A percentile compares a stretch with the other conserved stretches of the same genome.
phyloP scores from a whole-genome alignment of 139 green algal genomes.

The Chlorella sp. region DNA sequence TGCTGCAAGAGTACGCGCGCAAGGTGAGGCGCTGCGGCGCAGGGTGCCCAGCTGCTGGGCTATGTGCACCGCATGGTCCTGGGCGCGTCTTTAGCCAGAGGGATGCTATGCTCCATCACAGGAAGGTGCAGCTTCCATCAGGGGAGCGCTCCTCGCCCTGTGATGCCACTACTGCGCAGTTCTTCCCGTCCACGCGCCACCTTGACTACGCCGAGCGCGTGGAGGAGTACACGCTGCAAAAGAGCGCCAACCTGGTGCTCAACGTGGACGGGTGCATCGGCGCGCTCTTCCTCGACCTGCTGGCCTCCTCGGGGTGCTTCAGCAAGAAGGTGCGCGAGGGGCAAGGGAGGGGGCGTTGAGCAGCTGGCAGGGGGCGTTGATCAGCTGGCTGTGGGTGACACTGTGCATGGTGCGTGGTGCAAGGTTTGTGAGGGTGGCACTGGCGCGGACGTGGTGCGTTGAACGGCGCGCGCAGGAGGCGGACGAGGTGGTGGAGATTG shows the following conservation, averaged over 20 bases:
- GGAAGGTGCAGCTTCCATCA: background rate
- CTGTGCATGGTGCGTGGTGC: no score
- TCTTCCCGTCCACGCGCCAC: constrained; percentile 85
- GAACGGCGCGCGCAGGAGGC: constrained; percentile 27
- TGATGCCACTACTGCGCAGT: constrained; percentile 30
- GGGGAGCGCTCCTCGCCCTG: background rate
- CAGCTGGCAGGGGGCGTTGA: no score
- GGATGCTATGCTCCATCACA: no score
- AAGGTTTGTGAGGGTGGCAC: background rate
- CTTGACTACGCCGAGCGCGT: constrained; percentile 86
- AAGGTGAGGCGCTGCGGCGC: constrained; percentile 23
- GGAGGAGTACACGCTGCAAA: constrained; percentile 88
- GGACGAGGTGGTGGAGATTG: constrained; percentile 67
- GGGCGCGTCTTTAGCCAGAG: background rate
- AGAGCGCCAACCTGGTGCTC: constrained; percentile 83
- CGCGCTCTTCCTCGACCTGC: constrained; percentile 90
- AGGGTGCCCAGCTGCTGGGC: background rate
- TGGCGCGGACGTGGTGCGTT: background rate
- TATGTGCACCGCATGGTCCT: background rate
- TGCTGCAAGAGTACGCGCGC: constrained; percentile 78
- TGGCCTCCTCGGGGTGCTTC: constrained; percentile 54
- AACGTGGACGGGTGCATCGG: constrained; percentile 92
- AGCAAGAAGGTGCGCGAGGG: constrained; percentile 45
- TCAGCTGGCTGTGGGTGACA: no score
- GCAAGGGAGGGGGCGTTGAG: background rate